Evolutionary conservation across 768 basidiomycete genomes (phyloP).

Genomic region (Pulveroboletus frians): DNA sequence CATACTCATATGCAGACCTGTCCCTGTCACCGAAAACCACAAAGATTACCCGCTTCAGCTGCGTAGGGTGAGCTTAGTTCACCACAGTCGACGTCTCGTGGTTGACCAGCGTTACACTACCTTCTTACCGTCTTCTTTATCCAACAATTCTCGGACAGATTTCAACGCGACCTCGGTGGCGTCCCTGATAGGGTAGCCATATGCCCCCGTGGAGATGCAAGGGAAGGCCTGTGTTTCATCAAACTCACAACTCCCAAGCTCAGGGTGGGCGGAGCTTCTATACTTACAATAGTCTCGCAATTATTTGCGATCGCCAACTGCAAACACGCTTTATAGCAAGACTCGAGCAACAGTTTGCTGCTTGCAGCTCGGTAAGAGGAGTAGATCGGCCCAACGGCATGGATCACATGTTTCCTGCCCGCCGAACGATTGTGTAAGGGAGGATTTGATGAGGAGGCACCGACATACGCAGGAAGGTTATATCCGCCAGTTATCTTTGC

Average conservation of each 20-base stretch:
- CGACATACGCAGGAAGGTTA: constrained; percentile 65
- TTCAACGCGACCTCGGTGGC: constrained; percentile 69
- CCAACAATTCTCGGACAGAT: constrained; percentile 51
- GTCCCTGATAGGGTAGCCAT: constrained; percentile 69
- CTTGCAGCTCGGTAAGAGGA: constrained; percentile 34
- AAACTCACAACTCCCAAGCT: neutral
- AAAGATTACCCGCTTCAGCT: constrained; percentile 73
- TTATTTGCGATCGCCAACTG: constrained; percentile 54
- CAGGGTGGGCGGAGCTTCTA: neutral
- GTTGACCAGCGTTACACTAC: constrained; percentile 20
- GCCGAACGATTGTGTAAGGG: neutral
- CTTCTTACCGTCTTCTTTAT: constrained; percentile 44
- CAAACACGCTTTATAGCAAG: constrained; percentile 65
- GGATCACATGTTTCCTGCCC: constrained; percentile 64
- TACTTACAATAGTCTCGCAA: constrained; percentile 57
- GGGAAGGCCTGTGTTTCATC: constrained; percentile 59
- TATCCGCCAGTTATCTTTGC: constrained; percentile 80
- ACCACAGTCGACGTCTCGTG: neutral
- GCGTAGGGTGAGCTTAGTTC: neutral
- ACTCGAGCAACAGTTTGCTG: constrained; percentile 52
- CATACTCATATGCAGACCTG: constrained; percentile 60
- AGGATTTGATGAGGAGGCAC: neutral
- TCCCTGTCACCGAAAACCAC: constrained; percentile 67
- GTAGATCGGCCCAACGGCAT: constrained; percentile 75
- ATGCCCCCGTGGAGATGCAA: constrained; percentile 74